Percentiles rank a stretch among this genome's conserved stretches.
These are phyloP conservation scores for Arabidopsis hybrid DNA, from an alignment of 441 rosid species.

Conservation along the genomic window DNA sequence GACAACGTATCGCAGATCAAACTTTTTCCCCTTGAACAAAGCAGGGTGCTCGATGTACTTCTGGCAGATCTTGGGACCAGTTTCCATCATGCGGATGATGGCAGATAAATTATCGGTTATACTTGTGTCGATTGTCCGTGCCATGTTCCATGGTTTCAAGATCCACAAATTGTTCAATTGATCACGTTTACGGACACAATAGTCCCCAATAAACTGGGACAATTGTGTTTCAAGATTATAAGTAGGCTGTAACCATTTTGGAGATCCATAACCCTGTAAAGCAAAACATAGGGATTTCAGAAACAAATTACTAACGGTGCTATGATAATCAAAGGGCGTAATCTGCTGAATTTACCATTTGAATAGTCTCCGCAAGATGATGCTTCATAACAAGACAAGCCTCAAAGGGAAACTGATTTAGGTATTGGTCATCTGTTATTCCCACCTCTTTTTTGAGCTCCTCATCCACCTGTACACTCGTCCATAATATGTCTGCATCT, in stretches of 20 bases:
- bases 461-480: constrained; percentile 85
- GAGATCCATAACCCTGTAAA: constrained; percentile 79
- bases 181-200: constrained; percentile 64
- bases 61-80: constrained; percentile 99
- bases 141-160: constrained; percentile 99
- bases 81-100: constrained; percentile 94
- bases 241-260: constrained; percentile 90
- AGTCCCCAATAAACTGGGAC: constrained; percentile 85
- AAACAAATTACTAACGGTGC: neutral
- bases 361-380: constrained; percentile 94
- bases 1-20: constrained; percentile 86
- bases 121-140: constrained; percentile 91
- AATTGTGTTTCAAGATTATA: constrained; percentile 86
- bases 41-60: constrained; percentile 95
- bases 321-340: constrained; percentile 4
- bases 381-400: constrained; percentile 98
- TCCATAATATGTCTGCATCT: constrained; percentile 93
- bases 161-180: constrained; percentile 82
- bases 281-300: constrained; percentile 28
- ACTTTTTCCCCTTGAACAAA: constrained; percentile 81
- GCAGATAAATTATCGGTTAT: constrained; percentile 80
- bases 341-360: constrained; percentile 57
- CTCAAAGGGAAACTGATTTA: constrained; percentile 94
- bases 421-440: constrained; percentile 73
- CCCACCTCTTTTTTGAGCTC: constrained; percentile 75